phyloP scores from a whole-genome alignment of 768 basidiomycete species.

The Tricholoma sp. region DNA sequence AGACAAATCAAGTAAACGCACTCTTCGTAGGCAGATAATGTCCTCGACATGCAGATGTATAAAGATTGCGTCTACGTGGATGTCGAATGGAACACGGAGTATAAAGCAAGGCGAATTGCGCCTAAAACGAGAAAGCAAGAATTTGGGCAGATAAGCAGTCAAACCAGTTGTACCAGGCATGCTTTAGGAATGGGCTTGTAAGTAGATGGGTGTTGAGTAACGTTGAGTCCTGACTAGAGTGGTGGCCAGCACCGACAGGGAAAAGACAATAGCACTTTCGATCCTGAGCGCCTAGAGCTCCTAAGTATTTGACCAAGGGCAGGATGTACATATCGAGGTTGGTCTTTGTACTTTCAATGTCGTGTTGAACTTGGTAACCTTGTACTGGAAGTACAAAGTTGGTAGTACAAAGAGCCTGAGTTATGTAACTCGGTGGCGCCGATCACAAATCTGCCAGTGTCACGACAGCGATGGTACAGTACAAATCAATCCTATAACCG shows the following conservation, averaged over 20 bases:
- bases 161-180: neutral
- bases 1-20: slow-evolving; percentile 14
- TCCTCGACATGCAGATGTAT: slow-evolving; percentile 40
- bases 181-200: neutral
- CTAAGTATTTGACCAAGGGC: neutral
- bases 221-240: no score
- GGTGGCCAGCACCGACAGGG: neutral
- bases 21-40: slow-evolving; percentile 40
- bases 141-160: slow-evolving; percentile 16
- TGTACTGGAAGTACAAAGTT: neutral
- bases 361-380: neutral
- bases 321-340: neutral
- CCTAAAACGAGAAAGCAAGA: slow-evolving; percentile 15
- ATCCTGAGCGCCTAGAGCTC: neutral
- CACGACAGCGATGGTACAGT: no score
- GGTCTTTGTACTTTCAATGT: neutral
- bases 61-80: slow-evolving; percentile 40
- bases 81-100: slow-evolving; percentile 31
- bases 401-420: neutral
- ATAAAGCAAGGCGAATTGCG: slow-evolving; percentile 17
- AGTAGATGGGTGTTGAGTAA: neutral
- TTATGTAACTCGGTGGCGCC: neutral
- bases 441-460: no score
- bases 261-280: neutral
- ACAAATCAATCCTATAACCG: no score